Conservation (phyloP, 768 basidiomycete species). For the Boletus speciosus region DNA sequence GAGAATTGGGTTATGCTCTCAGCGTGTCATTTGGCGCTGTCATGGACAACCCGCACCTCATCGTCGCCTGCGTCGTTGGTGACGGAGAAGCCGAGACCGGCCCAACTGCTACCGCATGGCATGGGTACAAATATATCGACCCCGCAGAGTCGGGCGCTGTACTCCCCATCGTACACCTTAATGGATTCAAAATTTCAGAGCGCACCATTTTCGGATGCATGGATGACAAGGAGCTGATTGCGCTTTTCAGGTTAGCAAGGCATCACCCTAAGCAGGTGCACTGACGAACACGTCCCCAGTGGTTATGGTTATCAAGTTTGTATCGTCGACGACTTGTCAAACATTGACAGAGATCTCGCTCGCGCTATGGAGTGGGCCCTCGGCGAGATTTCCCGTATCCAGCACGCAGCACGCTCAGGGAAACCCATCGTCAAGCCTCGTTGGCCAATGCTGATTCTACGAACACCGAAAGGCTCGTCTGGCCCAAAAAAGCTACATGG, state of each 20-base stretch:
- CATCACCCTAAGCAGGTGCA: background rate
- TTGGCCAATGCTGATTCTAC: constrained; percentile 84
- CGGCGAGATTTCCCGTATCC: constrained; percentile 70
- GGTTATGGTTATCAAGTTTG: constrained; percentile 89
- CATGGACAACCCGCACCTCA: constrained; percentile 87
- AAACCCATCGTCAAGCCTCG: constrained; percentile 83
- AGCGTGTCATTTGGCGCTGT: constrained; percentile 83
- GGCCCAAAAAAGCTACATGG: constrained; percentile 65
- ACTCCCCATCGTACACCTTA: constrained; percentile 85
- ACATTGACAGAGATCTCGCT: constrained; percentile 77
- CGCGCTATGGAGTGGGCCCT: constrained; percentile 81
- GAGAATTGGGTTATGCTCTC: constrained; percentile 86
- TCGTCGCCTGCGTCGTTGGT: constrained; percentile 79
- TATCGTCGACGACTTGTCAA: constrained; percentile 64
- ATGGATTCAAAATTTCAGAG: constrained; percentile 89
- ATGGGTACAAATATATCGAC: constrained; percentile 86
- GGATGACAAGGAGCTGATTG: constrained; percentile 79
- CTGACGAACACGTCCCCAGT: constrained; percentile 29
- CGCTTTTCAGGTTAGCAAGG: constrained; percentile 60
- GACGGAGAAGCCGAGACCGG: constrained; percentile 87
- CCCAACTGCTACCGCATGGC: constrained; percentile 79
- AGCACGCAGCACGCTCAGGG: constrained; percentile 71
- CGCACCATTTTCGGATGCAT: constrained; percentile 87
- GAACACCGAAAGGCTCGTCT: constrained; percentile 80
- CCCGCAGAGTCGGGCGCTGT: constrained; percentile 88